A percentile compares a stretch with the other conserved stretches of the same genome.
Evolutionary conservation across 2,329 filamentous ascomycete species (phyloP).

Genomic region (Penicillium paneum): DNA sequence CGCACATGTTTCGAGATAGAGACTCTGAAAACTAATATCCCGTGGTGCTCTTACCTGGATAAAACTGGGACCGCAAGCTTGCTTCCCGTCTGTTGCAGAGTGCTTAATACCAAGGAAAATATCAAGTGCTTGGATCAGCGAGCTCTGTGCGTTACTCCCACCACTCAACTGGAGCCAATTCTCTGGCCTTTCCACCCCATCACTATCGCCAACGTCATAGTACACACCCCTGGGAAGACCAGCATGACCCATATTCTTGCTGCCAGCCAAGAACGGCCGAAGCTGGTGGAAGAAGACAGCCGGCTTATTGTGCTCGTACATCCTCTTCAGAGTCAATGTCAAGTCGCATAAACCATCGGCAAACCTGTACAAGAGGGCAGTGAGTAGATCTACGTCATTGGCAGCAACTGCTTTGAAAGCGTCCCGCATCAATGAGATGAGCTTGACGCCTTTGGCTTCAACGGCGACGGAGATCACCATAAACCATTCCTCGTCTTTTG

Average conservation of each 20-base stretch:
- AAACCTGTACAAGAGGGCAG: slow-evolving; percentile 41
- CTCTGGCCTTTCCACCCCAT: slow-evolving; percentile 38
- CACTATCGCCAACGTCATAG: slow-evolving; percentile 50
- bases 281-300: slow-evolving; percentile 52
- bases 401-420: slow-evolving; percentile 46
- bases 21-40: not conserved
- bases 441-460: slow-evolving; percentile 49
- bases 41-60: slow-evolving; percentile 28
- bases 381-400: slow-evolving; percentile 38
- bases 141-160: slow-evolving; percentile 56
- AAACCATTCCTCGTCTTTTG: slow-evolving; percentile 47
- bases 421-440: slow-evolving; percentile 47
- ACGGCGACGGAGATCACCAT: slow-evolving; percentile 53
- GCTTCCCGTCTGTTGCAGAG: slow-evolving; percentile 36
- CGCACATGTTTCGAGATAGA: not conserved
- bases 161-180: slow-evolving; percentile 52
- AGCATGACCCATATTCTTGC: slow-evolving; percentile 53
- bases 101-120: slow-evolving; percentile 53
- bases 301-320: slow-evolving; percentile 51
- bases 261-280: slow-evolving; percentile 52
- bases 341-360: slow-evolving; percentile 44
- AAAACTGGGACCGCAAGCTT: slow-evolving; percentile 24
- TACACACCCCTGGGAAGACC: slow-evolving; percentile 52
- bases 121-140: slow-evolving; percentile 54
- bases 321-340: slow-evolving; percentile 45